Conservation (phyloP, 1,284 basidiomycete species). For the Wolfiporia cocos region DNA sequence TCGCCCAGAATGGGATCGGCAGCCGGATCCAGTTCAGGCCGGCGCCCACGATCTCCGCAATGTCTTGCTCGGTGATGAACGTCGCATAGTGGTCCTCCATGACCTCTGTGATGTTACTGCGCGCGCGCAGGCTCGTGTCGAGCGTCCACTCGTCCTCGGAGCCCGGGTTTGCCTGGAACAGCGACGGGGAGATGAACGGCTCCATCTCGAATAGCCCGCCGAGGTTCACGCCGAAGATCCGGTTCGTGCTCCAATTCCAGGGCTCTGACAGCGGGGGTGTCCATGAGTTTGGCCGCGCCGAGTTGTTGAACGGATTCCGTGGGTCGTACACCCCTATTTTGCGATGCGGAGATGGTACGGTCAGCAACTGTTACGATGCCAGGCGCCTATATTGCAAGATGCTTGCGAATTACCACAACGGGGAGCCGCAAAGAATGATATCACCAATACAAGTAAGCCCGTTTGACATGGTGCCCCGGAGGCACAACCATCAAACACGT, state of each 20-base stretch:
- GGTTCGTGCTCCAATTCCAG: slow-evolving; percentile 67
- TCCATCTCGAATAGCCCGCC: slow-evolving; percentile 72
- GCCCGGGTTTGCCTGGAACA: slow-evolving; percentile 66
- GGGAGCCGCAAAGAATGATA: too few species aligned
- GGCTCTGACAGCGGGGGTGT: slow-evolving; percentile 55
- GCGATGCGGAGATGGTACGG: not conserved
- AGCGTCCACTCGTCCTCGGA: slow-evolving; percentile 59
- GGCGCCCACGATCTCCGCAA: slow-evolving; percentile 33
- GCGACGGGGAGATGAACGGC: slow-evolving; percentile 75
- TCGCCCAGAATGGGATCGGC: slow-evolving; percentile 77
- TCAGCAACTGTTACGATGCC: not conserved
- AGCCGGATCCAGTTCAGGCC: slow-evolving; percentile 77
- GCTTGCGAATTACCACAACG: too few species aligned
- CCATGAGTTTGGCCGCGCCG: slow-evolving; percentile 56
- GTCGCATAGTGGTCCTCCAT: slow-evolving; percentile 48
- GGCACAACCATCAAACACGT: too few species aligned
- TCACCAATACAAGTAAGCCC: too few species aligned
- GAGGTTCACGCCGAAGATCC: slow-evolving; percentile 59
- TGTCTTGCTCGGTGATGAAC: slow-evolving; percentile 38
- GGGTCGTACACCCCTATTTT: slow-evolving; percentile 42
- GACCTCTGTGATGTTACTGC: slow-evolving; percentile 18
- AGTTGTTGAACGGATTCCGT: slow-evolving; percentile 58
- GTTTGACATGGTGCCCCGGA: too few species aligned
- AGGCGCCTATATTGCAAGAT: too few species aligned
- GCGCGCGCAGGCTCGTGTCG: slow-evolving; percentile 31